These are phyloP conservation scores for Zygoascus meyerae DNA, from an alignment of 1,139 yeast species.

Conservation along the genomic window DNA sequence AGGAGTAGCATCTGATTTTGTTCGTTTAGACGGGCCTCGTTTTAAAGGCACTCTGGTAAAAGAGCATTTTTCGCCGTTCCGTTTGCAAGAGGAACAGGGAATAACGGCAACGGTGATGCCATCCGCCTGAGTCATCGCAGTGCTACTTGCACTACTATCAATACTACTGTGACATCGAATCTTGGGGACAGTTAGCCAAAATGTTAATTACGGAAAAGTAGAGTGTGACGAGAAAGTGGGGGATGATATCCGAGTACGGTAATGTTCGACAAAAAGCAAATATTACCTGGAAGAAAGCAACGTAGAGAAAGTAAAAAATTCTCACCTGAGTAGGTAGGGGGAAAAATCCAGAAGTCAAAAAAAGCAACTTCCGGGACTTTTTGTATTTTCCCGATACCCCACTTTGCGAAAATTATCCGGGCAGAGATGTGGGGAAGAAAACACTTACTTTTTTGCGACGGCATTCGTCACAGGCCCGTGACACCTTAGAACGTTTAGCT, in stretches of 20 bases:
- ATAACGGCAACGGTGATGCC: slow-evolving; percentile 8
- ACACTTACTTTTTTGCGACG: slow-evolving; percentile 35
- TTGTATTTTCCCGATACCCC: slow-evolving; percentile 5
- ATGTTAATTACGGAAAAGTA: too few relatives aligned
- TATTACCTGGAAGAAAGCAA: too few relatives aligned
- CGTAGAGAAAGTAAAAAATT: too few relatives aligned
- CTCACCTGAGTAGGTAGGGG: not conserved
- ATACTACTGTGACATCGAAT: slow-evolving; percentile 38
- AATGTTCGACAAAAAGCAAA: not conserved
- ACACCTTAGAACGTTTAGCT: slow-evolving; percentile 39
- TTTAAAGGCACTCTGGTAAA: slow-evolving; percentile 40
- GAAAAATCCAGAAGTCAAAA: slow-evolving; percentile 2
- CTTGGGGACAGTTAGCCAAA: slow-evolving; percentile 17
- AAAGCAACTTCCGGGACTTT: too few relatives aligned
- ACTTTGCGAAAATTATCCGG: slow-evolving; percentile 8
- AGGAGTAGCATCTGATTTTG: slow-evolving; percentile 6
- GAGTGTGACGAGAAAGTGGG: not conserved
- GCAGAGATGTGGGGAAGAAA: slow-evolving; percentile 1
- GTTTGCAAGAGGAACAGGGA: slow-evolving; percentile 36
- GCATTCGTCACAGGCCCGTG: slow-evolving; percentile 42
- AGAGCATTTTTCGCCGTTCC: slow-evolving; percentile 37
- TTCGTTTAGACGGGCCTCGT: slow-evolving; percentile 39
- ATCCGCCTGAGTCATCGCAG: slow-evolving; percentile 11
- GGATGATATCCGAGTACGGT: not conserved
- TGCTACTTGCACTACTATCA: slow-evolving; percentile 23